Evolutionary conservation across 202 grass and related monocot genomes (phyloP), one percentile per base, ranked within the genome.

Genomic region (Thinopyrum obtusiflorum): DNA sequence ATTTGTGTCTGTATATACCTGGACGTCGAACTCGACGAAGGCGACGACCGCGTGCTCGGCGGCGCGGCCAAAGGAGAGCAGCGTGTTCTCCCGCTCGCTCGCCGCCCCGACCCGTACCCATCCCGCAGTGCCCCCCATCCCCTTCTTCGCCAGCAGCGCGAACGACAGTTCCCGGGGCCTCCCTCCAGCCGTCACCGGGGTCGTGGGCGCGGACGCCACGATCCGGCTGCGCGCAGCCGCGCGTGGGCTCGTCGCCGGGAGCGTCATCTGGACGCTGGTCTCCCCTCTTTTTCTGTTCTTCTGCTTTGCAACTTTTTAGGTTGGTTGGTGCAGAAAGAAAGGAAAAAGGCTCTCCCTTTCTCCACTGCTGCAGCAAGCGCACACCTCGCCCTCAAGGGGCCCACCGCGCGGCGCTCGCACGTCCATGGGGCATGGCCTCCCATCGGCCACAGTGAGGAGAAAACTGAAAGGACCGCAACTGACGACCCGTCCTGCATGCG

Each of bases 1-100:
- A 21, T 12, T 7, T 10, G 39, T 40, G 9, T 40, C 7, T 69
- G 23, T 3, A 11, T 61, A 21, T 83, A 98, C 91, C 87, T 98
- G 95, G 12, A 95, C 93, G 69, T 95, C 93, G 84, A 98, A 95
- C 88, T 98, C 91, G 86, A 95, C 86, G 83, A 98, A 91, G 78
- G 92, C 84, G 81, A 95, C 71, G 49, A 91, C 81, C 27, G 90
- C 86, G 12, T 82, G 74, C 8, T 21, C 78, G 67, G 93, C 93
- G 31, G 89, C 91, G 65, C 83, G 86, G 49, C 80, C 88, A 70
- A 70, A 88, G 18, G 95, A 95, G 75, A 87, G 93, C 83, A 95
- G 84, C 33, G 93, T 90, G 82, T 98, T 98, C 88, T 93, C 88
- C 10, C 88, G 61, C 89, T 98, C 93, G 64, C 80, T 98, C 0